Evolutionary conservation across 228 moss, liverwort and hornwort genomes (phyloP).

Genomic region (Sphagnum fallax): DNA sequence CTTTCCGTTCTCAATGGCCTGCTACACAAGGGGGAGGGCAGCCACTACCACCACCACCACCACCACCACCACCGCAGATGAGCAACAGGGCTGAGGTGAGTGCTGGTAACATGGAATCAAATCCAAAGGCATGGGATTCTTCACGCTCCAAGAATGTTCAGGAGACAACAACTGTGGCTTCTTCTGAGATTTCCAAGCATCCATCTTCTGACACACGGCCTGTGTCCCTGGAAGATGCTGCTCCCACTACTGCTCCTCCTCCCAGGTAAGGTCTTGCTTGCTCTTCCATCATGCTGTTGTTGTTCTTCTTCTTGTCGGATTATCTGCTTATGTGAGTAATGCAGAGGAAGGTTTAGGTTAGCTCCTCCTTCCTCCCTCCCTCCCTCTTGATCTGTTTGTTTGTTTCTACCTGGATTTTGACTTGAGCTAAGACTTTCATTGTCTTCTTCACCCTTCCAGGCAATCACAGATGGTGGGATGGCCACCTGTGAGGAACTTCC

Average conservation of each 20-base stretch:
- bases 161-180: conserved; percentile 14
- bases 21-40: too few relatives aligned
- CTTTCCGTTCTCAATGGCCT: conserved; percentile 34
- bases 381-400: too few relatives aligned
- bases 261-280: conserved; percentile 33
- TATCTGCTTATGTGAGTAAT: background rate
- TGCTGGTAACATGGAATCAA: conserved; percentile 1
- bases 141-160: conserved; percentile 2
- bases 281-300: background rate
- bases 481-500: conserved; percentile 73
- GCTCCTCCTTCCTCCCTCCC: too few relatives aligned
- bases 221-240: conserved; percentile 21
- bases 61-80: background rate
- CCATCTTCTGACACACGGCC: conserved; percentile 18
- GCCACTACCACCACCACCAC: background rate
- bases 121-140: conserved; percentile 24
- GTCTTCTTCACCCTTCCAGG: too few relatives aligned
- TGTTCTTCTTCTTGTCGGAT: background rate
- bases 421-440: too few relatives aligned
- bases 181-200: conserved; percentile 32
- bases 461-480: conserved; percentile 44
- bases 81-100: conserved; percentile 14
- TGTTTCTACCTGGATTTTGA: too few relatives aligned
- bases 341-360: too few relatives aligned
- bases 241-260: conserved; percentile 10